Conservation (phyloP, 768 basidiomycete genomes). For the Rhizopogon roseolus region DNA sequence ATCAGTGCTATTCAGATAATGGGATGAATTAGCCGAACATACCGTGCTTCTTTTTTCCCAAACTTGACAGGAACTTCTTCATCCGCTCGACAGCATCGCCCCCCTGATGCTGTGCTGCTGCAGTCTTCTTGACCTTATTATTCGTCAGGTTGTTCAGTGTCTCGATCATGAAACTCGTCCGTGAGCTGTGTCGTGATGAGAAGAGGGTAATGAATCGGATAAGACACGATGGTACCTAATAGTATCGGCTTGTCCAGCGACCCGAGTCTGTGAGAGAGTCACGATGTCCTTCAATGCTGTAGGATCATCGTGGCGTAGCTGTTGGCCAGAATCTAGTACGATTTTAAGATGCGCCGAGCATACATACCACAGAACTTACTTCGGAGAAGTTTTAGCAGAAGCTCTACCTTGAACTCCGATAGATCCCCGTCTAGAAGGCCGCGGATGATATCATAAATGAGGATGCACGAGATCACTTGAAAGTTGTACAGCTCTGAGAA, state of each 20-base stretch:
- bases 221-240: conserved; percentile 41
- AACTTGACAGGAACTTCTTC: conserved; percentile 78
- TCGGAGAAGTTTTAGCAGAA: conserved; percentile 78
- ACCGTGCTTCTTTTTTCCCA: conserved; percentile 79
- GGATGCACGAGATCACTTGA: conserved; percentile 81
- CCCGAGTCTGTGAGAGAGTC: conserved; percentile 70
- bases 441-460: conserved; percentile 90
- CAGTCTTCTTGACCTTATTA: conserved; percentile 71
- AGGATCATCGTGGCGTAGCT: conserved; percentile 90
- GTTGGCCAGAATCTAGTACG: conserved; percentile 78
- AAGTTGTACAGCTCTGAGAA: conserved; percentile 95
- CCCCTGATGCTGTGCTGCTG: conserved; percentile 60
- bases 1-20: background rate
- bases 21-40: background rate
- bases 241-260: conserved; percentile 43
- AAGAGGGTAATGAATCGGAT: background rate
- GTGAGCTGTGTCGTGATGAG: conserved; percentile 50
- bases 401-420: conserved; percentile 78
- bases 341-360: background rate
- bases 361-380: conserved; percentile 41
- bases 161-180: conserved; percentile 94
- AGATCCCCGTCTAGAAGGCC: conserved; percentile 60
- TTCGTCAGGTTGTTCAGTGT: conserved; percentile 90
- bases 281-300: conserved; percentile 89
- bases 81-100: conserved; percentile 76